Percentiles rank a stretch among this genome's conserved stretches.
phyloP scores from a whole-genome alignment of 2,329 filamentous ascomycete species.

The Paecilomyces sp. region DNA sequence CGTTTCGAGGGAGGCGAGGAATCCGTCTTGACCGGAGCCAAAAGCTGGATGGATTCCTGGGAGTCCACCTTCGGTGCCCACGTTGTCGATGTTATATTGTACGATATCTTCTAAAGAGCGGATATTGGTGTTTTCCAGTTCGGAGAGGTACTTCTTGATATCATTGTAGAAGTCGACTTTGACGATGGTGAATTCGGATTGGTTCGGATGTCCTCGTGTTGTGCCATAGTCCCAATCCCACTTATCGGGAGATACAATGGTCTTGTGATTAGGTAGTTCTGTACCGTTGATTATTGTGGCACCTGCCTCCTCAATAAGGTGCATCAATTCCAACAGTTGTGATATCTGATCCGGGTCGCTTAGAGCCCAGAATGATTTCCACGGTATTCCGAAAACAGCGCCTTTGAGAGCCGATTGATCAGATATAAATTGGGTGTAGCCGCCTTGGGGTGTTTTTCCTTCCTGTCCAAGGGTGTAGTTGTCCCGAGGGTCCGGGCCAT shows the following conservation, averaged over 20 bases:
- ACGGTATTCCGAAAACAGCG: constrained; percentile 63
- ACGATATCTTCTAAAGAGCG: constrained; percentile 59
- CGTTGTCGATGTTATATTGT: constrained; percentile 55
- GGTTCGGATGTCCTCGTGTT: constrained; percentile 57
- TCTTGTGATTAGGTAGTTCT: constrained; percentile 58
- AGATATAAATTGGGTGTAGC: constrained; percentile 53
- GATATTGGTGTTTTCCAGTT: constrained; percentile 55
- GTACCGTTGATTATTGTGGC: constrained; percentile 63
- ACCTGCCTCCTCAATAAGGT: constrained; percentile 52
- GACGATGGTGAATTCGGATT: constrained; percentile 66
- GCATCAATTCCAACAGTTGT: constrained; percentile 46
- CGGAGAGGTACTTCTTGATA: constrained; percentile 56
- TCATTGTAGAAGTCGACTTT: constrained; percentile 59
- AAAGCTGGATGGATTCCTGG: constrained; percentile 58
- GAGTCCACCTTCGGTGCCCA: constrained; percentile 59
- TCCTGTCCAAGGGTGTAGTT: constrained; percentile 58
- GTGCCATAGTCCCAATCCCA: constrained; percentile 69
- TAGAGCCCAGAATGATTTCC: constrained; percentile 63
- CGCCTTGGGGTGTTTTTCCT: constrained; percentile 46
- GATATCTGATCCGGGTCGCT: constrained; percentile 50
- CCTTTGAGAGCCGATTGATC: constrained; percentile 49
- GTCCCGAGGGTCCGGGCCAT: constrained; percentile 56
- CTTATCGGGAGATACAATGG: constrained; percentile 57
- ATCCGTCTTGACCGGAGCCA: constrained; percentile 63
- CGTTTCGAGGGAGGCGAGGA: constrained; percentile 56